Evolutionary conservation across 1,284 basidiomycete genomes (phyloP).

Genomic region (Amylostereum areolatum): DNA sequence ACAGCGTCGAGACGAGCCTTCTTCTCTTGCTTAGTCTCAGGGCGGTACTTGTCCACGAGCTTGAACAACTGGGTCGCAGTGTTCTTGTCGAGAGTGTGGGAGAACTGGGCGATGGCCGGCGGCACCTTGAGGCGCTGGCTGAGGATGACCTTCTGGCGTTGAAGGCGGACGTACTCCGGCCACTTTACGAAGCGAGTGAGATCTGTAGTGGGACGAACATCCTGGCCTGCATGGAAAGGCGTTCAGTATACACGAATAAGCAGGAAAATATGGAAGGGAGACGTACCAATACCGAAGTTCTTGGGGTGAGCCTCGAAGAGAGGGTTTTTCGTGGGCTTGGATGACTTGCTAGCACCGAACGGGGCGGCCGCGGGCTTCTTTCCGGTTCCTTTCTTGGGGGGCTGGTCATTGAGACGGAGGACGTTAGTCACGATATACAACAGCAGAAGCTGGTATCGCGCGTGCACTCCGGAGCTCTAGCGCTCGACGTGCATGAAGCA

Average conservation of each 20-base stretch:
- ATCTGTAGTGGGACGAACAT: slow-evolving; percentile 88
- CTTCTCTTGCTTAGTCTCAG: slow-evolving; percentile 96
- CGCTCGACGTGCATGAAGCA: slow-evolving; percentile 22
- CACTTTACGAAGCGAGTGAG: slow-evolving; percentile 99
- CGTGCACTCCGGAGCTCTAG: slow-evolving; percentile 70
- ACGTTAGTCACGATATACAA: slow-evolving; percentile 42
- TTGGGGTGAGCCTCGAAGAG: slow-evolving; percentile 89
- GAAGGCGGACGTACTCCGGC: slow-evolving; percentile 98
- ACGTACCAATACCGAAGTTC: slow-evolving; percentile 94
- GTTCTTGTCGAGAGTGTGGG: slow-evolving; percentile 99
- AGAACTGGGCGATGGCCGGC: slow-evolving; percentile 97
- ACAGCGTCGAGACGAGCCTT: slow-evolving; percentile 83
- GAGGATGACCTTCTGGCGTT: slow-evolving; percentile 98
- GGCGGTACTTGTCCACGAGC: slow-evolving; percentile 94
- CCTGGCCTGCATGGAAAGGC: slow-evolving; percentile 62
- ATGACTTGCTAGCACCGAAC: slow-evolving; percentile 65
- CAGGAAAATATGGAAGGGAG: not conserved
- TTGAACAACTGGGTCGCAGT: slow-evolving; percentile 98
- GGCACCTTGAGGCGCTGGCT: slow-evolving; percentile 98
- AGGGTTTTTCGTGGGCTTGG: slow-evolving; percentile 88
- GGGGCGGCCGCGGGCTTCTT: slow-evolving; percentile 80
- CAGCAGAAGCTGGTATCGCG: slow-evolving; percentile 28
- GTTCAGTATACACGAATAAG: slow-evolving; percentile 2
- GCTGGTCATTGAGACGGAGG: slow-evolving; percentile 87
- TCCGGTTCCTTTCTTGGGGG: slow-evolving; percentile 65